Percentiles rank a stretch among this genome's conserved stretches.
Conservation (phyloP, 257 asterid species). For the Solanum lignicaule region DNA sequence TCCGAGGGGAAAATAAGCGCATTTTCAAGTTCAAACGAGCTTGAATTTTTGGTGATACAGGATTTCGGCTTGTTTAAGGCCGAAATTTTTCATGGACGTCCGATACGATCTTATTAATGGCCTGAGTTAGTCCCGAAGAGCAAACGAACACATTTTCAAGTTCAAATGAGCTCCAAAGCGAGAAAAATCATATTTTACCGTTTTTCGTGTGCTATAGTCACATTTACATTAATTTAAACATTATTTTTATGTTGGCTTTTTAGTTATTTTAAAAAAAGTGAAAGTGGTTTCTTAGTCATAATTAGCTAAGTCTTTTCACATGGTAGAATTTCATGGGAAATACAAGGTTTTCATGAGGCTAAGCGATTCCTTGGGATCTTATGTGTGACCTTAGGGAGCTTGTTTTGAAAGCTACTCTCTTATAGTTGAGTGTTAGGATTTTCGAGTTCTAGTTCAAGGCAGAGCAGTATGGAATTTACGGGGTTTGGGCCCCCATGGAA, state of each 20-base stretch:
- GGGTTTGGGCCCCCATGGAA: not conserved
- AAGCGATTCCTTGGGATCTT: not conserved
- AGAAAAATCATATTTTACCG: too few relatives aligned
- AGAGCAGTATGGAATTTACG: not conserved
- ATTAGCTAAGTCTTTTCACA: not conserved
- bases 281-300: not conserved
- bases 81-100: too few relatives aligned
- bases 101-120: too few relatives aligned
- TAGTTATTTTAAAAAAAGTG: not conserved
- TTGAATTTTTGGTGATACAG: too few relatives aligned
- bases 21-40: too few relatives aligned
- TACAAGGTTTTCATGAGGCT: not conserved
- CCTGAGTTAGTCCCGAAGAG: too few relatives aligned
- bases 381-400: not conserved
- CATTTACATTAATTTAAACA: too few relatives aligned
- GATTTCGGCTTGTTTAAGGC: too few relatives aligned
- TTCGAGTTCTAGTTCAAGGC: not conserved
- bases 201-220: too few relatives aligned
- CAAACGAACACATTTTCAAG: too few relatives aligned
- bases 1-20: too few relatives aligned
- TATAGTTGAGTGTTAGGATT: not conserved
- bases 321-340: not conserved
- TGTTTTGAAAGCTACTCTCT: not conserved
- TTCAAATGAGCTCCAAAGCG: too few relatives aligned
- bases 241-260: not conserved